phyloP scores from a whole-genome alignment of 352 stramenopile genomes.

The Globisporangium paroecandrum region DNA sequence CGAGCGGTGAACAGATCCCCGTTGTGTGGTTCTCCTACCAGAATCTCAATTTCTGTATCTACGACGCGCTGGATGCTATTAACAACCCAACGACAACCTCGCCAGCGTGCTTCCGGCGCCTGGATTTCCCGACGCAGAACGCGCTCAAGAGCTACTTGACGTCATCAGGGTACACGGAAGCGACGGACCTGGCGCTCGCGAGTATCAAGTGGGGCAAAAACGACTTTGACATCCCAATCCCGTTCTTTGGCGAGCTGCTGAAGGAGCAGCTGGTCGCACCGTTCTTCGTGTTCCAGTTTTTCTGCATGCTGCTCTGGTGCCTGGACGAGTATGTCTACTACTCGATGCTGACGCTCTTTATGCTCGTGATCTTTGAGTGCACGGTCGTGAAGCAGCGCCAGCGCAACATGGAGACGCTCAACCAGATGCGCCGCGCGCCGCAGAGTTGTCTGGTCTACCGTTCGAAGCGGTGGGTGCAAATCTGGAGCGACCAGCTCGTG shows the following conservation, averaged over 20 bases:
- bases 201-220: conserved; percentile 59
- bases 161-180: conserved; percentile 18
- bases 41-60: conserved; percentile 73
- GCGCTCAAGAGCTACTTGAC: conserved; percentile 24
- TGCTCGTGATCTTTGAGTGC: conserved; percentile 94
- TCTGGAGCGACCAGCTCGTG: conserved; percentile 69
- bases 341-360: conserved; percentile 92
- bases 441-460: conserved; percentile 82
- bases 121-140: conserved; percentile 42
- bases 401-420: conserved; percentile 85
- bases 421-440: conserved; percentile 69
- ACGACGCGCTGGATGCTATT: conserved; percentile 29
- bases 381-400: conserved; percentile 90
- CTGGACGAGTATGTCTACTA: conserved; percentile 98
- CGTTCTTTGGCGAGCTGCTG: conserved; percentile 81
- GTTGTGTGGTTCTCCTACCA: conserved; percentile 77
- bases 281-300: conserved; percentile 97
- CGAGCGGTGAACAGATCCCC: conserved; percentile 25
- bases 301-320: conserved; percentile 95
- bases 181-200: conserved; percentile 21
- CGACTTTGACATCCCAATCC: conserved; percentile 85
- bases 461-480: conserved; percentile 48
- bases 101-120: conserved; percentile 31
- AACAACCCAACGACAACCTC: conserved; percentile 10
- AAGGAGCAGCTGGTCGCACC: conserved; percentile 92